Evolutionary conservation across 2,329 filamentous ascomycete species (phyloP), one percentile per base, ranked within the genome.

Genomic region (Parasarocladium wereldwijsianum): DNA sequence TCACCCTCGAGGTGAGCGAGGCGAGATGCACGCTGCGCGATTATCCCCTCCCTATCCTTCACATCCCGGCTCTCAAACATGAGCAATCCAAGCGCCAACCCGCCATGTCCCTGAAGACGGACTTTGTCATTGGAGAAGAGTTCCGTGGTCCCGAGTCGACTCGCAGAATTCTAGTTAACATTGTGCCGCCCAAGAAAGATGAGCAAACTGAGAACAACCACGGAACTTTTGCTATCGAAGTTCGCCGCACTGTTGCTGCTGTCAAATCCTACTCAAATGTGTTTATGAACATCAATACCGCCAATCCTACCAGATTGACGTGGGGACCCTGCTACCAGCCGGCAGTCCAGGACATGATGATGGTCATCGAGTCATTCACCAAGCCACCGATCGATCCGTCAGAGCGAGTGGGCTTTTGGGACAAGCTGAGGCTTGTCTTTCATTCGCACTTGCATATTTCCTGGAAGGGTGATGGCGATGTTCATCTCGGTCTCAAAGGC

Each of bases 301-400:
- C 77, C 32, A 72, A 87, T 34, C 83, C 92, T 2, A 98, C 90
- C 1, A 75, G 82, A 25, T 87, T 98, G 31, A 94, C 87, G 0
- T 98, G 90, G 92, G 86, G 86, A 6, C 86, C 90, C 26, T 93
- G 86, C 3, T 98, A 96, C 46, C 92, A 98, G 46, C 90, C 92
- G 17, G 87, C 87, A 2, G 87, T 98, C 28, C 90, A 98, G 51
- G 92, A 98, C 47, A 93, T 96, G 80, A 98, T 98, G 90, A 94
- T 96, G 70, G 86, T 86, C 16, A 81, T 98, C 36, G 90, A 98
- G 54, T 87, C 82, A 3, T 96, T 98, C 50, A 94, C 87, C 1
- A 98, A 98, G 49, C 84, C 87, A 6, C 86, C 87, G 38, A 65
- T 94, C 17, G 92, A 98, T 50, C 79, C 82, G 1, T 96, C 90